These are phyloP conservation scores for Mycena amicta DNA, from an alignment of 768 basidiomycete genomes.

Conservation along the genomic window DNA sequence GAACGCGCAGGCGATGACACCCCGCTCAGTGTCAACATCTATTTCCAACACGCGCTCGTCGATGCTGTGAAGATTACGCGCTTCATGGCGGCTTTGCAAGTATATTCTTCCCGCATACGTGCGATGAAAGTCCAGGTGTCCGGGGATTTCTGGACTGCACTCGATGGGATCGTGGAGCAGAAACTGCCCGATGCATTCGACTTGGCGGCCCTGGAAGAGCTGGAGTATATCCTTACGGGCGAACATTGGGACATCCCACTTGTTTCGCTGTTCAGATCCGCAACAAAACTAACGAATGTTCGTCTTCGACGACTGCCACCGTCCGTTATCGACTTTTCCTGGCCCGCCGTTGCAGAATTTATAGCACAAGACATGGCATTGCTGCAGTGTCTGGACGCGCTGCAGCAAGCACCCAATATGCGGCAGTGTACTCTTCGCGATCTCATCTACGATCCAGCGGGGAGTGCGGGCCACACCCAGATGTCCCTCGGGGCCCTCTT, in stretches of 20 bases:
- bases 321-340: background rate
- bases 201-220: background rate
- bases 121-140: background rate
- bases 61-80: background rate
- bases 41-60: background rate
- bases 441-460: background rate
- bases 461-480: background rate
- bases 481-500: background rate
- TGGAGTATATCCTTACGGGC: background rate
- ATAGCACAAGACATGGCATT: background rate
- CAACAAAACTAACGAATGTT: background rate
- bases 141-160: background rate
- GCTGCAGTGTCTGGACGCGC: background rate
- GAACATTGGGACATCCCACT: background rate
- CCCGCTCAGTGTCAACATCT: background rate
- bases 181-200: background rate
- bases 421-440: background rate
- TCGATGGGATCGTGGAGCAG: background rate
- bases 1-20: background rate
- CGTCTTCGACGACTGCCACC: background rate
- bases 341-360: background rate
- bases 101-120: background rate
- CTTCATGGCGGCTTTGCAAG: background rate
- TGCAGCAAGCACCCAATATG: background rate
- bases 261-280: background rate